Base-by-base conservation (phyloP, 257 asterid genomes). In the Scutellaria baicalensis region DNA sequence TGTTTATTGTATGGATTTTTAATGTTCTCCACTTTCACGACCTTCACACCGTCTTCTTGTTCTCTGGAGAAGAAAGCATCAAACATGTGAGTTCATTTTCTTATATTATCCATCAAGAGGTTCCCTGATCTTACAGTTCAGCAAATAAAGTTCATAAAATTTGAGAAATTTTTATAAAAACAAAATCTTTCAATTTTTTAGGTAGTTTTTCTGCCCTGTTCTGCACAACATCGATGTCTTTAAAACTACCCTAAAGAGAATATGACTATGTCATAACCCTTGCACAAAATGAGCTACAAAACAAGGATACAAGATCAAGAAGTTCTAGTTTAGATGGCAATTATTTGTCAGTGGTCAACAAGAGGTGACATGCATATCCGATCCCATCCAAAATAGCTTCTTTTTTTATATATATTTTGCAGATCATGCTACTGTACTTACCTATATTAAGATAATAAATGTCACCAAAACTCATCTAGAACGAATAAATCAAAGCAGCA, bases 11-110 rank as follows among this genome's bases (percentile, higher is more conserved):
- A 93, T 0, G 98, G 98, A 69, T 93, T 93, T 14, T 74, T 77
- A 38, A 93, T 68, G 62, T 93, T 87, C 61, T 88, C 83, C 1
- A 93, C 96, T 76, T 88, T 84, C 75, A 80, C 38, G 16, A 93
- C 95, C 84, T 76, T 85, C 4, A 84, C 97, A 16, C 97, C 95
- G 10, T 90, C 98, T 64, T 85, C 96, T 50, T 85, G 55, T 59
- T 92, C 88, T 31, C 88, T 85, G 78, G 9, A 60, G 8, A 73
- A 64, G 50, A 12, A 33, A 65, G 13, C 67, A 54, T 7, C 8
- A 14, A 35, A 23, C 8, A 5, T 6, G 49, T 64, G 50, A 69
- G 6, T 69, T 5, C 64, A 35, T 62, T 64, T 55, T 52, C 20
- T 40, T 40, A 40, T 40, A 40, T 40, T 7, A 40, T 7, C 13